Evolutionary conservation across 129 eudicot genomes (phyloP).

Genomic region (Flaveria bidentis): DNA sequence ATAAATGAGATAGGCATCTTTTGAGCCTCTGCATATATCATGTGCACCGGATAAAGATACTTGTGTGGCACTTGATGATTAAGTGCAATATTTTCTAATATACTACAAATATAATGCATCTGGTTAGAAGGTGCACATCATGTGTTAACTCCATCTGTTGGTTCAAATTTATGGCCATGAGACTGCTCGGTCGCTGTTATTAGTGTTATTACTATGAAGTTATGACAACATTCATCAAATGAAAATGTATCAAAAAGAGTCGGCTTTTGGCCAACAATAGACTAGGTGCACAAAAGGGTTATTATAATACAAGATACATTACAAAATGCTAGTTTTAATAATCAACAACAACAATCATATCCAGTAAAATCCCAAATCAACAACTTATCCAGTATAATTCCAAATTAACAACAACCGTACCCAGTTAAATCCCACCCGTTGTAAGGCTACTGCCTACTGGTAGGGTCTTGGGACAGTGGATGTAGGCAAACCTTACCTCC

Average conservation of each 20-base stretch:
- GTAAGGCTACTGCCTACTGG: too few relatives aligned
- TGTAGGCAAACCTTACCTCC: too few relatives aligned
- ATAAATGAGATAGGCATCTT: neutral
- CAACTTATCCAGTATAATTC: too few relatives aligned
- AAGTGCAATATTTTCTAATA: neutral
- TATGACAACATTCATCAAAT: neutral
- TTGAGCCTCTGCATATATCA: slow-evolving; percentile 10
- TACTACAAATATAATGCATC: neutral
- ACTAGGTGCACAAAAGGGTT: neutral
- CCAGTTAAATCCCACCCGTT: too few relatives aligned
- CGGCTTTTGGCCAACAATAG: neutral
- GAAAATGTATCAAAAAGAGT: neutral
- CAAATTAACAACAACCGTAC: too few relatives aligned
- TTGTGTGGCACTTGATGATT: neutral
- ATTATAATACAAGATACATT: neutral
- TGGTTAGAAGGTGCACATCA: neutral
- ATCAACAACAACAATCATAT: too few relatives aligned
- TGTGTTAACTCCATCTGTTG: neutral
- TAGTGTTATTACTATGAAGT: neutral
- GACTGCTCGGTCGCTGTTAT: neutral
- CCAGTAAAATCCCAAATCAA: too few relatives aligned
- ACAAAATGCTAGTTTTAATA: neutral
- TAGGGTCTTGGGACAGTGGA: too few relatives aligned
- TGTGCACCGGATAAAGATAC: slow-evolving; percentile 1
- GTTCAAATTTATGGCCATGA: neutral